These are phyloP conservation scores for Thymus mandschuricus DNA, from an alignment of 257 asterid genomes.

Conservation along the genomic window DNA sequence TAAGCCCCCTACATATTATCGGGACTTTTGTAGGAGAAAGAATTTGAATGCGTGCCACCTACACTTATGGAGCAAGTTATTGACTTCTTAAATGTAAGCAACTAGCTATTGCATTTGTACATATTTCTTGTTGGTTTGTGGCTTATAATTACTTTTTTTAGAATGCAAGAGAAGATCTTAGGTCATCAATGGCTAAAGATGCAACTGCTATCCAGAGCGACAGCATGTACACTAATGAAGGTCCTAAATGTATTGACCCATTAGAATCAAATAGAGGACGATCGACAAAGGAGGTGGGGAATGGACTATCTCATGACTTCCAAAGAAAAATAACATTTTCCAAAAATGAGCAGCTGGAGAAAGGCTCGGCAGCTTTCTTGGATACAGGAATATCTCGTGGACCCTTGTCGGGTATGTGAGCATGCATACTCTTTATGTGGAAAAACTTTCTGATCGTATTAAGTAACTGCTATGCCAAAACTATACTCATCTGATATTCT, in stretches of 20 bases:
- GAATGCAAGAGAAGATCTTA: conserved; percentile 83
- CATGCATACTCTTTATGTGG: not conserved
- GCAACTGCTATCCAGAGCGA: conserved; percentile 76
- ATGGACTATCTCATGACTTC: conserved; percentile 61
- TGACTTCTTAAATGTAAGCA: conserved; percentile 76
- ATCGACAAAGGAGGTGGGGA: conserved; percentile 34
- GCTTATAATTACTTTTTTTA: conserved; percentile 41
- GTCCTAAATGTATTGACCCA: conserved; percentile 36
- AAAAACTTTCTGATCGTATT: conserved; percentile 6
- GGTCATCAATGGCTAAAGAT: conserved; percentile 92
- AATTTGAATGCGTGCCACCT: conserved; percentile 79
- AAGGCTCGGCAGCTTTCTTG: conserved; percentile 37
- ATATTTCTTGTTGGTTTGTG: conserved; percentile 27
- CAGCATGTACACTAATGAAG: conserved; percentile 47
- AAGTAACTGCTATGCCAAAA: not conserved
- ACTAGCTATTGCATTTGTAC: conserved; percentile 23
- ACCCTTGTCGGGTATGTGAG: conserved; percentile 59
- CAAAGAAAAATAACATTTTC: conserved; percentile 79
- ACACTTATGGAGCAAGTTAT: conserved; percentile 88
- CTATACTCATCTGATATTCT: not conserved
- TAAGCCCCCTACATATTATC: conserved; percentile 15
- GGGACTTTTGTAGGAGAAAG: conserved; percentile 53
- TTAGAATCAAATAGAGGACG: conserved; percentile 40
- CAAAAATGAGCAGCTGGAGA: conserved; percentile 56
- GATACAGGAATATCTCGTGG: conserved; percentile 44